Evolutionary conservation across 2,329 filamentous ascomycete genomes (phyloP).

Genomic region (Aspergillus felis): DNA sequence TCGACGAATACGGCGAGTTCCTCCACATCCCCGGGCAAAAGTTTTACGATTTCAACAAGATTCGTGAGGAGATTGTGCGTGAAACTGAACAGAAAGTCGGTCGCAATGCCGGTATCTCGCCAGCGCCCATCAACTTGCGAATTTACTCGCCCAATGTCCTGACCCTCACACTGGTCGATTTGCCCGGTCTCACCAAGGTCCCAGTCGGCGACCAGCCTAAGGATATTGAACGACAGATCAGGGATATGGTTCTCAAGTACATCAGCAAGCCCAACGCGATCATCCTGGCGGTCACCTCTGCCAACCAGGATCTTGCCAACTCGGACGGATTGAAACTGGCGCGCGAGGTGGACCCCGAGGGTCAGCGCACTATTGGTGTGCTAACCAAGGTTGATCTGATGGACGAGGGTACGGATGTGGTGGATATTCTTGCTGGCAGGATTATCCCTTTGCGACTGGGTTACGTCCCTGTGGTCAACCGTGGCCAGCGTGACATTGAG

Average conservation of each 20-base stretch:
- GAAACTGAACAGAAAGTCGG: slow-evolving; percentile 97
- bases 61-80: slow-evolving; percentile 92
- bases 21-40: slow-evolving; percentile 96
- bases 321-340: slow-evolving; percentile 96
- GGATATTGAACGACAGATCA: slow-evolving; percentile 95
- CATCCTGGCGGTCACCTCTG: slow-evolving; percentile 90
- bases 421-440: slow-evolving; percentile 94
- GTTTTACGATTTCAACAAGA: slow-evolving; percentile 97
- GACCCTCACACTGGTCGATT: slow-evolving; percentile 91
- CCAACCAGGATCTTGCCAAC: slow-evolving; percentile 97
- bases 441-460: slow-evolving; percentile 93
- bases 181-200: slow-evolving; percentile 94
- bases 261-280: slow-evolving; percentile 98
- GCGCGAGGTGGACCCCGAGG: slow-evolving; percentile 93
- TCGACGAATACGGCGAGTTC: slow-evolving; percentile 98
- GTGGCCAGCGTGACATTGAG: slow-evolving; percentile 96
- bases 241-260: slow-evolving; percentile 97
- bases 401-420: slow-evolving; percentile 97
- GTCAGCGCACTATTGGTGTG: slow-evolving; percentile 96
- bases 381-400: slow-evolving; percentile 98
- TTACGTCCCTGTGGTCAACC: slow-evolving; percentile 96
- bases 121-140: slow-evolving; percentile 92
- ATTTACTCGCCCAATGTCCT: slow-evolving; percentile 99
- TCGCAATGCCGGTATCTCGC: slow-evolving; percentile 92
- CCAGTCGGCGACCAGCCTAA: slow-evolving; percentile 93